Evolutionary conservation across 169 alveolate genomes (phyloP), one percentile per base, ranked within the genome.

Genomic region (Pseudocohnilembus persalinus): DNA sequence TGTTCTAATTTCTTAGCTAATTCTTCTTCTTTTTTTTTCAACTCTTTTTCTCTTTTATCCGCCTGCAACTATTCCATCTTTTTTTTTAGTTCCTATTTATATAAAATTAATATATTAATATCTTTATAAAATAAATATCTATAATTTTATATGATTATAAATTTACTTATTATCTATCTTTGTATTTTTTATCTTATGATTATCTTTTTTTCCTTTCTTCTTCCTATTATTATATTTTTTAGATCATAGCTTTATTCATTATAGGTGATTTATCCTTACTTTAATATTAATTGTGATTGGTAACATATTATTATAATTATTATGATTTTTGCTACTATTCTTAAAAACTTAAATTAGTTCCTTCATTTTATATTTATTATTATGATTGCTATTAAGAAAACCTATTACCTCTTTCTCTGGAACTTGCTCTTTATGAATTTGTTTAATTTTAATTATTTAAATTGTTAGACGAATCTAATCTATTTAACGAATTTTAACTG

Each of bases 131-230:
- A 49, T 20, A 20, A 11, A 49, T n/a, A n/a, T n/a, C n/a, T n/a
- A n/a, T n/a, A 49, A 11, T 11, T 11, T 11, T 49, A 11, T 49
- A 49, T 49, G 4, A 49, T 11, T 11, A 49, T 49, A 11, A 25
- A 25, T 77, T 77, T 77, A 77, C 82, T 27, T 77, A 25, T 29
- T 79, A 79, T 79, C 84, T 79, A 49, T 79, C 30, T 30, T 63
- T 79, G 0, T 34, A 28, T 30, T 72, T 63, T 29, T n/a, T 33
- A 49, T 79, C 84, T 29, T 79, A 32, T 49, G 74, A 49, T 79
- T 49, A 15, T 49, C 29, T 64, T 28, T 64, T 0, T 32, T 79
- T 79, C 20, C n/a, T 0, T 49, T 79, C 76, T 34, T 49, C 29
- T n/a, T n/a, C 33, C 63, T 79, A 0, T 29, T 79, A 79, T 63